Percentiles rank a stretch among this genome's conserved stretches.
Evolutionary conservation across 768 basidiomycete genomes (phyloP).

Genomic region (Lactarius psammicola): DNA sequence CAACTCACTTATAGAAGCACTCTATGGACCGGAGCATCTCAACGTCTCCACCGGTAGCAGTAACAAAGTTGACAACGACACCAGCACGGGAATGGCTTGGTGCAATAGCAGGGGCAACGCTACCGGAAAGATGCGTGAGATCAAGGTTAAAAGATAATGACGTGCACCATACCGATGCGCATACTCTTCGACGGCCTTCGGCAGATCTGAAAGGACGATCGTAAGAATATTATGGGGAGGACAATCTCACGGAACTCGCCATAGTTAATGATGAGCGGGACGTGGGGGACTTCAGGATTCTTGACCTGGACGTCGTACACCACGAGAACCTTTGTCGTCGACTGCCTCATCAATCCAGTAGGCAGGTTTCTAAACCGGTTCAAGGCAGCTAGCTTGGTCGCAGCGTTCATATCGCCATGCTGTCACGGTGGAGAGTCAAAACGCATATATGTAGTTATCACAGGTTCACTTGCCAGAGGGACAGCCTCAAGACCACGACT

Average conservation of each 20-base stretch:
- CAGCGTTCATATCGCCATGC: conserved; percentile 93
- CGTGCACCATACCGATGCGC: conserved; percentile 70
- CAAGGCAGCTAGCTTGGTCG: conserved; percentile 75
- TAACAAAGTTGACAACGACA: conserved; percentile 94
- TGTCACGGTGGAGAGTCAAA: conserved; percentile 38
- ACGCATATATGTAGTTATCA: conserved; percentile 3
- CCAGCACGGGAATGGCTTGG: conserved; percentile 83
- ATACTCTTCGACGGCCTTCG: conserved; percentile 96
- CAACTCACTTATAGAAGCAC: conserved; percentile 89
- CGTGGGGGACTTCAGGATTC: conserved; percentile 81
- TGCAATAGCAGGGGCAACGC: conserved; percentile 86
- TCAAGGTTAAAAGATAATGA: conserved; percentile 17
- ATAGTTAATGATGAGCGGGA: conserved; percentile 95
- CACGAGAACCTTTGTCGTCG: conserved; percentile 74
- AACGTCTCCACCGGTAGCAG: conserved; percentile 95
- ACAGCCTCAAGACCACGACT: conserved; percentile 84
- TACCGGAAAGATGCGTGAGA: conserved; percentile 34
- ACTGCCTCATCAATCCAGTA: conserved; percentile 60
- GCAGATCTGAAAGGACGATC: conserved; percentile 57
- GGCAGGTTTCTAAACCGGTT: conserved; percentile 74
- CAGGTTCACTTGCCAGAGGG: conserved; percentile 63
- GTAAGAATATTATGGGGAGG: neutral
- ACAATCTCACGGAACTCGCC: conserved; percentile 43
- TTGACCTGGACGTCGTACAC: conserved; percentile 95
- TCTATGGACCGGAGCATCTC: conserved; percentile 99